Conservation (phyloP, 2,329 filamentous ascomycete species). For the Diaporthe citri region DNA sequence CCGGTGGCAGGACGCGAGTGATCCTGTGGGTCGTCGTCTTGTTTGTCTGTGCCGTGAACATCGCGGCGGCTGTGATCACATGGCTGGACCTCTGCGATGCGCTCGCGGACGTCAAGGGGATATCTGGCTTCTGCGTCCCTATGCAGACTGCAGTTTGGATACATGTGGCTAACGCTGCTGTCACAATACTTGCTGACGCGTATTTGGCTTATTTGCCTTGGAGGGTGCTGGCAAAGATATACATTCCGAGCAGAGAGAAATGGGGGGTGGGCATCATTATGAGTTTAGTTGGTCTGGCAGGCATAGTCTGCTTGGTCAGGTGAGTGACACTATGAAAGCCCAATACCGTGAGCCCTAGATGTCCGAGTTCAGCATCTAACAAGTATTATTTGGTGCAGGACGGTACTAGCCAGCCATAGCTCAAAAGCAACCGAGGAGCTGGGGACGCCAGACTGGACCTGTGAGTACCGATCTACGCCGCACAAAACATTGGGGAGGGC, state of each 20-base stretch:
- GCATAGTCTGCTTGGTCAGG: constrained; percentile 34
- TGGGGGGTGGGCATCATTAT: constrained; percentile 38
- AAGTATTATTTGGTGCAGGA: not conserved
- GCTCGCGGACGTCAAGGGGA: not conserved
- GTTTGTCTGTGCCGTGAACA: constrained; percentile 26
- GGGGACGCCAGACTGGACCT: constrained; percentile 34
- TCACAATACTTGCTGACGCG: constrained; percentile 19
- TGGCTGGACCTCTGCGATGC: constrained; percentile 34
- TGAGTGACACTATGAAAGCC: not conserved
- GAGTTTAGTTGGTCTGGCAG: constrained; percentile 41
- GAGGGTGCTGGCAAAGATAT: constrained; percentile 29
- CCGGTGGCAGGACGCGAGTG: constrained; percentile 14
- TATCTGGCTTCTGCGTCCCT: constrained; percentile 10
- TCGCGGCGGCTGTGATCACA: constrained; percentile 12
- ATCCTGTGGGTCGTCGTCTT: constrained; percentile 25
- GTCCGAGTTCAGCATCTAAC: not conserved
- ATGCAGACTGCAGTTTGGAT: constrained; percentile 32
- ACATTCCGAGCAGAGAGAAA: constrained; percentile 34
- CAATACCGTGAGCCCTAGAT: not conserved
- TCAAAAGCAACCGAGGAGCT: constrained; percentile 17
- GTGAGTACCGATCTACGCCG: constrained; percentile 14
- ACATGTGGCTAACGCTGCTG: constrained; percentile 18
- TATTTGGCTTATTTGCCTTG: constrained; percentile 26
- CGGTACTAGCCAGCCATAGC: constrained; percentile 16
- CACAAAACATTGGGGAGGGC: not conserved